Conservation (phyloP, 1,284 basidiomycete species). For the Boletus mariae region DNA sequence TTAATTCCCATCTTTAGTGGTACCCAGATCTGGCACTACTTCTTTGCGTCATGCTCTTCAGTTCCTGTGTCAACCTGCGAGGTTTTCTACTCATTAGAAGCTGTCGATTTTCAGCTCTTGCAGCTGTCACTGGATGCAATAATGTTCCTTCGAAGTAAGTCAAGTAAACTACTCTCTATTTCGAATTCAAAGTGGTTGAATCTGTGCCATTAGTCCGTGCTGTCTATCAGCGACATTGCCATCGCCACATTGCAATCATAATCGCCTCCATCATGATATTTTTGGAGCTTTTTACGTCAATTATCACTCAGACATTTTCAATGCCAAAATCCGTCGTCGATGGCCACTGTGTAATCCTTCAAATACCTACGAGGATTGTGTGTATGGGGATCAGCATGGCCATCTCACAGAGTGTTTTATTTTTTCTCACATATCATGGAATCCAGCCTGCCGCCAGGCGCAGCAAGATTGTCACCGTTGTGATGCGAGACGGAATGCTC, state of each 20-base stretch:
- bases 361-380: not conserved
- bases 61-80: conserved; percentile 6
- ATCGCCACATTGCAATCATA: not conserved
- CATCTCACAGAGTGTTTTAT: conserved; percentile 14
- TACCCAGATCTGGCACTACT: not conserved
- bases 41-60: not conserved
- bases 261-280: conserved; percentile 7
- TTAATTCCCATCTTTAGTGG: conserved; percentile 9
- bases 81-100: conserved; percentile 1
- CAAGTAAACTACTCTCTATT: not conserved
- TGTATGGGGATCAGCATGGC: conserved; percentile 7
- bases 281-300: not conserved
- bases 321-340: conserved; percentile 10
- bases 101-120: conserved; percentile 8
- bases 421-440: conserved; percentile 18
- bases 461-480: conserved; percentile 15
- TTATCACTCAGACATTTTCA: not conserved
- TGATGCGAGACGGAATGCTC: conserved; percentile 19
- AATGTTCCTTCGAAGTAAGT: conserved; percentile 24
- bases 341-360: conserved; percentile 9
- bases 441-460: conserved; percentile 12
- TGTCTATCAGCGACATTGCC: conserved; percentile 8
- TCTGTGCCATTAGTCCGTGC: conserved; percentile 11
- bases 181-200: not conserved
- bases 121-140: conserved; percentile 14